Base-by-base conservation (phyloP, 1,139 yeast genomes). In the Saccharomyces hybrid region DNA sequence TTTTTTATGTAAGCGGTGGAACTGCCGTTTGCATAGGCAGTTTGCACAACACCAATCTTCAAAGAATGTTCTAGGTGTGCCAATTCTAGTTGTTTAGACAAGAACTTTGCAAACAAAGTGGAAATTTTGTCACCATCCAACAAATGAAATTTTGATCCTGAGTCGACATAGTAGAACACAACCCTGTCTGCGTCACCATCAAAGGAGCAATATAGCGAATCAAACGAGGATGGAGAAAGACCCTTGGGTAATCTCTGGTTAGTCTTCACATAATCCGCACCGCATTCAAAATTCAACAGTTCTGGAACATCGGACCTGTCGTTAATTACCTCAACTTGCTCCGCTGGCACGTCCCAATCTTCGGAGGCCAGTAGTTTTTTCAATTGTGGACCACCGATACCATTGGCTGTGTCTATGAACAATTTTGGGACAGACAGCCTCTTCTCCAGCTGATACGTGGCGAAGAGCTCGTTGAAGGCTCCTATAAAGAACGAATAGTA, bases 151-250 rank as follows among this genome's bases (percentile, higher is more conserved):
- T 69, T 67, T 1, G 71, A 73, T 4, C 68, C 61, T 1, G 25
- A 8, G 46, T 66, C 68, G 55, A 79, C 81, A 70, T 83, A 90
- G 72, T 89, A 93, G 65, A 90, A 89, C 27, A 93, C 88, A 55
- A 93, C 84, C 64, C 99, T 79, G 69, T 93, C 99, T 4, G 99
- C 99, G 69, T 93, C 99, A 50, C 99, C 99, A 68, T 93, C 99
- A 66, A 89, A 90, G 1, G 96, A 88, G 8, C 95, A 88, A 64
- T 82, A 86, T 51, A 91, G 73, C 55, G 74, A 76, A 4, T 73
- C 66, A 9, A 62, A 55, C 14, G 62, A 55, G 5, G 48, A 51
- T 13, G 64, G 61, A 0, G 53, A 49, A 14, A 87, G 76, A 47
- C 83, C 84, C 9, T 76, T 72, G 5, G 99, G 99, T 51, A 87